Evolutionary conservation across 2,329 filamentous ascomycete species (phyloP), one percentile per base, ranked within the genome.

Genomic region (Trichophyton rubrum): DNA sequence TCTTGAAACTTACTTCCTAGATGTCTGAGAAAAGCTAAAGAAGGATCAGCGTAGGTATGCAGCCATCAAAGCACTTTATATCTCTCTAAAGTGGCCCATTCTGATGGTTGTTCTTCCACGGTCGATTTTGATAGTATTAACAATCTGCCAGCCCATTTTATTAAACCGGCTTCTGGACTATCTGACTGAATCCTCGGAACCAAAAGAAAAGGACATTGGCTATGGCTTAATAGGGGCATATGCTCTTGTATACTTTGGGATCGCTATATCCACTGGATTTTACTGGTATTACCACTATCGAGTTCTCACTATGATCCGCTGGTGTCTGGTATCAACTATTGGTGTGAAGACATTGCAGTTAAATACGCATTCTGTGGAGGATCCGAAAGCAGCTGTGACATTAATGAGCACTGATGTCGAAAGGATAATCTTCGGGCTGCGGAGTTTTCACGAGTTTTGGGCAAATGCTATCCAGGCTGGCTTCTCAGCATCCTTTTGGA

Each of bases 391-490:
- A 15, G 43, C 61, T n/a, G 17, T 63, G 27, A 68, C 67, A 15
- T 59, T 69, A 8, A 68, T 69, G 67, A 67, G 64, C 45, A 65
- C 66, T 5, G 67, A 69, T 49, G 59, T 68, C 13, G 67, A 68
- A 40, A 60, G 64, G 1, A 66, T 68, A 20, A 22, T 40, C n/a
- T 22, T 60, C 1, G 64, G 65, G 8, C 64, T 67, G n/a, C 59
- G 59, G 13, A 56, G 20, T 20, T 13, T 68, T 22, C 66, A 68
- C 56, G 68, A 69, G 45, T 15, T 62, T 2, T 69, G 67, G 68
- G 67, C 66, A 7, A 47, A 58, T 38, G 1, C 61, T 66, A 11
- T 60, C 27, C 59, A 60, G 30, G 43, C 35, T 27, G 59, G 30
- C 13, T n/a, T 60, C 8, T 49, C 40, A 40, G 35, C 30, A 7